Evolutionary conservation across 163 green algal genomes (phyloP).

Genomic region (Chlorella variabilis): DNA sequence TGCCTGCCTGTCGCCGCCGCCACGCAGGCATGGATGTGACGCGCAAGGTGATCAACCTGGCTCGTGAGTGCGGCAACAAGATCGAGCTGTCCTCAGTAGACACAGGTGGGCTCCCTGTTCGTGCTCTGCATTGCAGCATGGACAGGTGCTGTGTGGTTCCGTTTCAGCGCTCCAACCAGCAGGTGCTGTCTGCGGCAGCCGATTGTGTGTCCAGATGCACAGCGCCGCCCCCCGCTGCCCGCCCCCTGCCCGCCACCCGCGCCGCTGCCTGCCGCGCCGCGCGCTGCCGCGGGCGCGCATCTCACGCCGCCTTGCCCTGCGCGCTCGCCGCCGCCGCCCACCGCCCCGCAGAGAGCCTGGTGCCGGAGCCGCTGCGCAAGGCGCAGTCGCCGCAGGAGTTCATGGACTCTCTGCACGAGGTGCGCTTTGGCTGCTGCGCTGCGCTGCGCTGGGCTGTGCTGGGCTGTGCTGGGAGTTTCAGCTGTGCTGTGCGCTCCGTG

Average conservation of each 20-base stretch:
- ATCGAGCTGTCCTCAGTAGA: slow-evolving; percentile 42
- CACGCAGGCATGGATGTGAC: slow-evolving; percentile 80
- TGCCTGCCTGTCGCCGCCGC: too few relatives aligned
- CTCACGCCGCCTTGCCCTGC: background rate
- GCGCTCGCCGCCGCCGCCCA: background rate
- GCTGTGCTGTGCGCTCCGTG: too few relatives aligned
- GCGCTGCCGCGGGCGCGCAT: too few relatives aligned
- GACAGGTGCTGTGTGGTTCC: too few relatives aligned
- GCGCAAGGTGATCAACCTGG: slow-evolving; percentile 87
- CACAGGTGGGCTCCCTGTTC: slow-evolving; percentile 17
- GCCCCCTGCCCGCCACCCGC: too few relatives aligned
- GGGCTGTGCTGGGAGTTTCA: too few relatives aligned
- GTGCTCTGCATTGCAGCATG: too few relatives aligned
- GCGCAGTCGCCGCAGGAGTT: slow-evolving; percentile 47
- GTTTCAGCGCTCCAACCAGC: too few relatives aligned
- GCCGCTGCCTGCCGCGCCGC: too few relatives aligned
- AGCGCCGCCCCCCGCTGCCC: too few relatives aligned
- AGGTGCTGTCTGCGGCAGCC: too few relatives aligned
- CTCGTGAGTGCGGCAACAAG: slow-evolving; percentile 80
- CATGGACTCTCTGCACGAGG: slow-evolving; percentile 69
- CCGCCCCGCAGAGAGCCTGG: slow-evolving; percentile 49
- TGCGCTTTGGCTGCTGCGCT: slow-evolving; percentile 19
- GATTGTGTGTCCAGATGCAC: too few relatives aligned
- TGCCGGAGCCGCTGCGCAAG: slow-evolving; percentile 46
- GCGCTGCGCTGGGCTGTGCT: background rate